Evolutionary conservation across 2,329 filamentous ascomycete species (phyloP), one percentile per base, ranked within the genome.

Genomic region (Xenoacremonium recifei): DNA sequence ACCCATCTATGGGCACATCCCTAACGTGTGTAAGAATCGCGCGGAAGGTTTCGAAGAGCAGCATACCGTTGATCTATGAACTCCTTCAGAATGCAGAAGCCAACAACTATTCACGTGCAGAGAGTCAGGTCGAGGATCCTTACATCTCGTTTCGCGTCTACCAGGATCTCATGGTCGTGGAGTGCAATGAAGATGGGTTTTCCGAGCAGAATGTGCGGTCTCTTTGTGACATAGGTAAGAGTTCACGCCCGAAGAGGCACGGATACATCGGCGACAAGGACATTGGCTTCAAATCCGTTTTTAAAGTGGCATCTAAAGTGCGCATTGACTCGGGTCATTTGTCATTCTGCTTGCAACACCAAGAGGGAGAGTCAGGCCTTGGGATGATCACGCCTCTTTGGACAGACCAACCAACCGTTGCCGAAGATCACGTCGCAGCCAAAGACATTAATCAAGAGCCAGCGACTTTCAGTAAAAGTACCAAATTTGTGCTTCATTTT

Each of bases 171-270:
- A 17, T 46, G 7, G 20, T 46, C 9, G 12, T 48, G 17, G 43
- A 48, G 6, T 46, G 43, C 18, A 46, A 48, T 5, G 39, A 48
- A 17, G 43, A 48, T 11, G 43, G 46, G 3, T 48, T 48, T 17
- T 25, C 27, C 4, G 7, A 19, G 3, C 9, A 27, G 9, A 27
- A 27, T 13, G 13, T 27, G 9, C 7, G 23, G 13, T 20, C 35
- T 5, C 10, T 37, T 4, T 37, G 35, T 18, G 5, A 9, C 9
- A 18, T 16, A 4, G 35, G 21, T 9, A 5, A 23, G 21, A 48
- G 45, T 3, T 45, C 42, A 11, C 44, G 45, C 21, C 20, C 16
- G 4, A 29, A 30, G 16, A 25, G 16, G 9, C 36, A 39, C 19
- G 19, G 32, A 19, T 40, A 44, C 13, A 35, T 33, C 20, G 42